Evolutionary conservation across 192 early-diverging fungal species (phyloP).

Genomic region (Spinellus fusiger): DNA sequence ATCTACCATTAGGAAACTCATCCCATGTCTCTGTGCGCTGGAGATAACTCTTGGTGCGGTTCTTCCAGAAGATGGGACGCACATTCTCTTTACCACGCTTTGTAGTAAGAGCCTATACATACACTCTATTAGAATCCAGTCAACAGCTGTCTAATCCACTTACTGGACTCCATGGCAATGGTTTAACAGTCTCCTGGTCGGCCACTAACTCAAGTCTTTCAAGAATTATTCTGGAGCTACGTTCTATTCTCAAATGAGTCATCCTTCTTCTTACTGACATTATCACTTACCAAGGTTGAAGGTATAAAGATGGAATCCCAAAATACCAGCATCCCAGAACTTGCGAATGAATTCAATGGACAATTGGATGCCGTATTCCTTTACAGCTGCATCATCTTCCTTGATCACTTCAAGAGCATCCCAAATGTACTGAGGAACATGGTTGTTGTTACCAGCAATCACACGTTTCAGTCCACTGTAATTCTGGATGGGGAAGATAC

Average conservation of each 20-base stretch:
- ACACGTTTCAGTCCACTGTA: constrained; percentile 88
- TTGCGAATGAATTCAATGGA: constrained; percentile 71
- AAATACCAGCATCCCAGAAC: constrained; percentile 41
- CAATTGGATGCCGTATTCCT: constrained; percentile 85
- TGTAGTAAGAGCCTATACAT: constrained; percentile 33
- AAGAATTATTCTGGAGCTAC: constrained; percentile 75
- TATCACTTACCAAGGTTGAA: constrained; percentile 59
- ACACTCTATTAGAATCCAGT: background rate
- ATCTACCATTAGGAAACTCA: constrained; percentile 97
- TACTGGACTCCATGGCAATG: constrained; percentile 79
- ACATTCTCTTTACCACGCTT: constrained; percentile 92
- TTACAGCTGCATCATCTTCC: constrained; percentile 92
- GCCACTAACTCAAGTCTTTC: constrained; percentile 66
- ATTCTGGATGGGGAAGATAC: constrained; percentile 92
- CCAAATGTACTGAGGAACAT: constrained; percentile 71
- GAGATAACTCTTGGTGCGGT: constrained; percentile 90
- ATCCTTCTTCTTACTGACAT: background rate
- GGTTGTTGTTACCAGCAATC: constrained; percentile 76
- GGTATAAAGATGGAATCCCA: constrained; percentile 91
- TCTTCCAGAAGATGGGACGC: constrained; percentile 98
- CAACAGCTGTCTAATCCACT: constrained; percentile 8
- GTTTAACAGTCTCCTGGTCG: constrained; percentile 56
- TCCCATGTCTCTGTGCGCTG: constrained; percentile 81
- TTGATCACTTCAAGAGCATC: constrained; percentile 85
- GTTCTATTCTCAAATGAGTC: too few relatives aligned